A percentile compares a stretch with the other conserved stretches of the same genome.
Conservation (phyloP, 495 filamentous ascomycete species). For the Daldinia decipiens region DNA sequence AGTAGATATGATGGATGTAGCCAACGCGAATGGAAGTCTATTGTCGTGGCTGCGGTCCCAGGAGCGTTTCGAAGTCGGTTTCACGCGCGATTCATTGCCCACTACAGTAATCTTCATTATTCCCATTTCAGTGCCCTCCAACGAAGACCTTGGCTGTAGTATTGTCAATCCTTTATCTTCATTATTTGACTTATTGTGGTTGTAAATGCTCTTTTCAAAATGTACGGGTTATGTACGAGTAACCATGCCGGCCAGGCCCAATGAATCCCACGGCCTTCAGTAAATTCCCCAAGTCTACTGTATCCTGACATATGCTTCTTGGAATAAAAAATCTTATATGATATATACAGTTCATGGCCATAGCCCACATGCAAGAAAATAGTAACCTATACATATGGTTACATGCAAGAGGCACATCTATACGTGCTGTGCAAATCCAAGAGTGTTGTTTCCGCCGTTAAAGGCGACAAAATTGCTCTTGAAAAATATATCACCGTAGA, state of each 20-base stretch:
- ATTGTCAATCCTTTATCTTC: background rate
- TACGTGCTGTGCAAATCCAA: constrained; percentile 68
- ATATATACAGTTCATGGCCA: constrained; percentile 33
- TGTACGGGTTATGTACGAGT: constrained; percentile 32
- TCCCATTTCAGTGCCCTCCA: background rate
- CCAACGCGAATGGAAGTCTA: too few relatives aligned
- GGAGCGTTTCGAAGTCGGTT: too few relatives aligned
- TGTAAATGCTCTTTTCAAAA: constrained; percentile 31
- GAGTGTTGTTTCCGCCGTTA: constrained; percentile 68
- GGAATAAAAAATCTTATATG: constrained; percentile 24
- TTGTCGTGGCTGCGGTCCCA: background rate
- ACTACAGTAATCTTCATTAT: background rate
- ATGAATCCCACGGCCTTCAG: constrained; percentile 9
- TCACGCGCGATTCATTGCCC: background rate
- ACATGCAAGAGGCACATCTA: constrained; percentile 30
- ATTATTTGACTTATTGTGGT: constrained; percentile 1
- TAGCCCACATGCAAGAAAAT: constrained; percentile 12
- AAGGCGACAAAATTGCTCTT: constrained; percentile 84
- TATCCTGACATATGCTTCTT: constrained; percentile 17
- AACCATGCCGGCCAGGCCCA: background rate
- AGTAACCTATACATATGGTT: constrained; percentile 14
- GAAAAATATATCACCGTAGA: constrained; percentile 84
- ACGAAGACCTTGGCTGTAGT: background rate
- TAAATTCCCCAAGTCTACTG: constrained; percentile 28
- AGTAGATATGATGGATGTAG: too few relatives aligned